Percentiles rank a stretch among this genome's conserved stretches.
Conservation (phyloP, 139 green algal genomes). For the Chlamydomonas incerta region DNA sequence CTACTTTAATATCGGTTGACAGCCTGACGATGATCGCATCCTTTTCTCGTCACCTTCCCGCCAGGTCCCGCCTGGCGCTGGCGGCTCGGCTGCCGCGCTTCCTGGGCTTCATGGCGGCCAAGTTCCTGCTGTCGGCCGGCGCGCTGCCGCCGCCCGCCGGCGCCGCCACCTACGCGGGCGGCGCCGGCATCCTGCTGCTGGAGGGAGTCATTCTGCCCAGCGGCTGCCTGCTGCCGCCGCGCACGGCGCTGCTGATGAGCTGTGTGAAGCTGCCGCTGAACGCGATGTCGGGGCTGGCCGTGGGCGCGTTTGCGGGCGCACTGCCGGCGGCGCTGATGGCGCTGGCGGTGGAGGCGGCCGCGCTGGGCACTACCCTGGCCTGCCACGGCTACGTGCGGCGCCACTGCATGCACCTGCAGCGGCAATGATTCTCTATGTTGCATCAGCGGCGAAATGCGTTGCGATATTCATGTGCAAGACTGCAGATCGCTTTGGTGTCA, state of each 20-base stretch:
- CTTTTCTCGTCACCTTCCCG: too few relatives aligned
- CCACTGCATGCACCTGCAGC: not conserved
- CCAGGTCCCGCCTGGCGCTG: not conserved
- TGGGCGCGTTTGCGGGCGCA: not conserved
- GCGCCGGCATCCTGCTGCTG: not conserved
- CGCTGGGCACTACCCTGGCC: slow-evolving; percentile 1
- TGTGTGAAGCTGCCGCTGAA: slow-evolving; percentile 25
- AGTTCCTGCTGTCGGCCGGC: not conserved
- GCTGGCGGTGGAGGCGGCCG: not conserved
- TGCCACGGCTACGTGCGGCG: slow-evolving; percentile 10
- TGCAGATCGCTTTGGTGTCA: too few relatives aligned
- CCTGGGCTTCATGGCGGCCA: not conserved
- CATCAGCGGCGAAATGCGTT: too few relatives aligned
- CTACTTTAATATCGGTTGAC: too few relatives aligned
- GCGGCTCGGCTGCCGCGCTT: not conserved
- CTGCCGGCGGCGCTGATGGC: not conserved
- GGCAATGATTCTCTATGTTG: too few relatives aligned
- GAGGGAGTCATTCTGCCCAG: slow-evolving; percentile 10
- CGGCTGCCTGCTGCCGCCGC: not conserved
- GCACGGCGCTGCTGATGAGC: not conserved
- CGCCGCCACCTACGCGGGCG: not conserved
- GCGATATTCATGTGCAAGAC: too few relatives aligned
- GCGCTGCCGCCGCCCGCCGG: not conserved
- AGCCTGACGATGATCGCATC: too few relatives aligned
- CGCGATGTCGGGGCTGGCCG: not conserved